These are phyloP conservation scores for Scutellaria baicalensis DNA, from an alignment of 257 asterid genomes.

Conservation along the genomic window DNA sequence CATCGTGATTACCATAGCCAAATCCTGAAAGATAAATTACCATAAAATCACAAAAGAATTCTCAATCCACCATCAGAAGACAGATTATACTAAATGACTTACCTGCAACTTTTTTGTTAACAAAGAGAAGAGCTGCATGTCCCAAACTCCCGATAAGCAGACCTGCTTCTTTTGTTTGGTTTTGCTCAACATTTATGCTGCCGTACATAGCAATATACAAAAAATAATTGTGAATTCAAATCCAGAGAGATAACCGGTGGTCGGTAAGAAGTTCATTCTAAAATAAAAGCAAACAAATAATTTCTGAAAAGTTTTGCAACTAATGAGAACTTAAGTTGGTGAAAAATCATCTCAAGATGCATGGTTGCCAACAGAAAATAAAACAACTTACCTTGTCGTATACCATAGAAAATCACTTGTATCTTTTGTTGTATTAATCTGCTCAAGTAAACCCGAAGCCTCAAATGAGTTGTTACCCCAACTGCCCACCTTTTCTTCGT, in stretches of 20 bases:
- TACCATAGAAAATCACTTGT: constrained; percentile 74
- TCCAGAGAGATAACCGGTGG: background rate
- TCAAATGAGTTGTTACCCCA: constrained; percentile 41
- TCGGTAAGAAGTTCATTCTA: background rate
- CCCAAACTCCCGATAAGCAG: constrained; percentile 58
- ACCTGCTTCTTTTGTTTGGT: constrained; percentile 31
- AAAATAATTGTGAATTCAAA: background rate
- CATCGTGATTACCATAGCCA: constrained; percentile 66
- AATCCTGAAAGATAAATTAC: constrained; percentile 35
- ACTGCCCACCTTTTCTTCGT: constrained; percentile 50
- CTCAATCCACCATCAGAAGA: background rate
- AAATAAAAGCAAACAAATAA: background rate
- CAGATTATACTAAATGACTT: constrained; percentile 6
- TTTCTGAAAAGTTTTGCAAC: background rate
- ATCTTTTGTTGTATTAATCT: constrained; percentile 79
- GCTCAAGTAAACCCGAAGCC: constrained; percentile 54
- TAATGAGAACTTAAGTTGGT: background rate
- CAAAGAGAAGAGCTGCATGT: constrained; percentile 73
- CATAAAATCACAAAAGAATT: background rate
- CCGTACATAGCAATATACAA: constrained; percentile 1
- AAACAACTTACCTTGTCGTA: constrained; percentile 42
- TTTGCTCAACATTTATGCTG: constrained; percentile 46
- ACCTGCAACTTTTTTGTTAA: constrained; percentile 60
- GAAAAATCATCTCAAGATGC: background rate
- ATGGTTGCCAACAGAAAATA: background rate